phyloP scores from a whole-genome alignment of 805 yeast genomes.

The Nakazawaea sp. region DNA sequence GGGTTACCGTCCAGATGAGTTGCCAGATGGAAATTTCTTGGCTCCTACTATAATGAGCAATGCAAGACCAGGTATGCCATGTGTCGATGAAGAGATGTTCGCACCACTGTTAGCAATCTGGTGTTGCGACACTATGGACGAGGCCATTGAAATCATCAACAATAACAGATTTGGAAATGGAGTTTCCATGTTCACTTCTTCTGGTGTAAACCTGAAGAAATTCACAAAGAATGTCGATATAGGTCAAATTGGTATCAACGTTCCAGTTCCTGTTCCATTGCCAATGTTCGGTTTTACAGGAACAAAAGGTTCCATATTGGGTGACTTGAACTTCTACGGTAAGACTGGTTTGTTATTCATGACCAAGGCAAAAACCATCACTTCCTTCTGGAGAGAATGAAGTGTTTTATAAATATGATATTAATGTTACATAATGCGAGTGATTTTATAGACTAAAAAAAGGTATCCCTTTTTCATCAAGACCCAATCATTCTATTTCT shows the following conservation, averaged over 20 bases:
- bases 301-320: slow-evolving; percentile 66
- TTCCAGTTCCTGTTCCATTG: slow-evolving; percentile 75
- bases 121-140: slow-evolving; percentile 59
- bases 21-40: slow-evolving; percentile 56
- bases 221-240: slow-evolving; percentile 63
- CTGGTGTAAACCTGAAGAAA: slow-evolving; percentile 65
- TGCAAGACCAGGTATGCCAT: slow-evolving; percentile 62
- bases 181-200: slow-evolving; percentile 59
- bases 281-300: slow-evolving; percentile 82
- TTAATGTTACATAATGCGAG: too few species aligned
- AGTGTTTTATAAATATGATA: too few species aligned
- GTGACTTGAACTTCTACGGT: slow-evolving; percentile 76
- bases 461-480: too few species aligned
- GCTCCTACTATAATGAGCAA: slow-evolving; percentile 62
- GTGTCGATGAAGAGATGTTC: slow-evolving; percentile 69
- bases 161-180: slow-evolving; percentile 60
- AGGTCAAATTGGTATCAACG: slow-evolving; percentile 75
- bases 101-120: slow-evolving; percentile 68
- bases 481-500: too few species aligned
- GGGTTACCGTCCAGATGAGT: slow-evolving; percentile 33
- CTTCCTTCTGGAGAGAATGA: slow-evolving; percentile 50
- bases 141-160: slow-evolving; percentile 61
- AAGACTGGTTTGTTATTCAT: slow-evolving; percentile 64
- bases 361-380: slow-evolving; percentile 72
- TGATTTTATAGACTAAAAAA: too few species aligned